Evolutionary conservation across 176 grass and related monocot species (phyloP).

Genomic region (Rhipidocladum racemiflorum): DNA sequence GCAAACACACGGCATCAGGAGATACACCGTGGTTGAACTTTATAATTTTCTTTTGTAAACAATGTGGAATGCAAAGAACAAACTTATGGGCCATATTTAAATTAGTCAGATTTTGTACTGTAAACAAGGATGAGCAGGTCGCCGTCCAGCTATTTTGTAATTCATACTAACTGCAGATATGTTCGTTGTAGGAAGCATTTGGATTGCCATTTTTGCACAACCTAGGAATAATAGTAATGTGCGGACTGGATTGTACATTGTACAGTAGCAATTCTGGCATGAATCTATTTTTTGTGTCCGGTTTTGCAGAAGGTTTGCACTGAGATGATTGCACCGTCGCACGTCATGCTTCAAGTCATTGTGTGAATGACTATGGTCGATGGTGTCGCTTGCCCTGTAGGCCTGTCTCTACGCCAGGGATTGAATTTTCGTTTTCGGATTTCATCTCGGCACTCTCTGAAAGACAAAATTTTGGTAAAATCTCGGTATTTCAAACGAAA

Average conservation of each 20-base stretch:
- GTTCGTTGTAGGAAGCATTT: constrained; percentile 9
- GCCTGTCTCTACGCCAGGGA: neutral
- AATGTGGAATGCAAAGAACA: neutral
- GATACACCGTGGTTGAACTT: neutral
- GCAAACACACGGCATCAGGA: neutral
- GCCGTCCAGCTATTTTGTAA: constrained; percentile 20
- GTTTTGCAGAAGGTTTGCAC: neutral
- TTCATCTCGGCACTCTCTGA: no score
- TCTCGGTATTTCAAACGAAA: no score
- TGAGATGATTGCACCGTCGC: neutral
- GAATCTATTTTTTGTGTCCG: neutral
- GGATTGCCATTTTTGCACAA: constrained; percentile 12
- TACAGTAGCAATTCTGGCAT: neutral
- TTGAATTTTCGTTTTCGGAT: no score
- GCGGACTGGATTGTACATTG: constrained; percentile 26
- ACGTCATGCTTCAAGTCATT: neutral
- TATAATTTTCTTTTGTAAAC: constrained; percentile 14
- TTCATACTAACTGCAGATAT: neutral
- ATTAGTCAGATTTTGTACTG: neutral
- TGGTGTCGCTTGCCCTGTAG: neutral
- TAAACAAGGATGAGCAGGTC: constrained; percentile 15
- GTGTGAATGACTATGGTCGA: neutral
- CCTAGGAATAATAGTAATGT: neutral
- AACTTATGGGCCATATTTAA: neutral
- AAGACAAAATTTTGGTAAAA: no score